Evolutionary conservation across 2,329 filamentous ascomycete species (phyloP).

Genomic region (Elsinoe australis): DNA sequence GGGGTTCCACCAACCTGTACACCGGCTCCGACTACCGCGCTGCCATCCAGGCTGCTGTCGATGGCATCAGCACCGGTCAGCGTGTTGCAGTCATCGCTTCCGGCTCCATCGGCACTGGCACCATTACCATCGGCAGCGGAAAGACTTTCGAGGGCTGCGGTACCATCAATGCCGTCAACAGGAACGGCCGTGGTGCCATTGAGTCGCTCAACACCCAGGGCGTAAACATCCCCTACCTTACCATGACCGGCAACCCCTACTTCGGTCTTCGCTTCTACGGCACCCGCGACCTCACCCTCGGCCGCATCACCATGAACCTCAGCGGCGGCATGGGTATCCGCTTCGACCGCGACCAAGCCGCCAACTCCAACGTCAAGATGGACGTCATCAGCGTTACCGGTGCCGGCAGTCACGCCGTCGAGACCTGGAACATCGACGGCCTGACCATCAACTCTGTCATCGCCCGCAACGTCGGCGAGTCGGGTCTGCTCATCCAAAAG

Average conservation of each 20-base stretch:
- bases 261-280: constrained; percentile 52
- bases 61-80: constrained; percentile 46
- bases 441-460: constrained; percentile 47
- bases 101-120: constrained; percentile 48
- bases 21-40: constrained; percentile 47
- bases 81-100: constrained; percentile 49
- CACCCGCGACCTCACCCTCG: constrained; percentile 42
- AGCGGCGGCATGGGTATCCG: constrained; percentile 49
- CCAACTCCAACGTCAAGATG: constrained; percentile 49
- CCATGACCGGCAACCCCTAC: constrained; percentile 51
- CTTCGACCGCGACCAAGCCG: constrained; percentile 49
- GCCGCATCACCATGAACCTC: constrained; percentile 49
- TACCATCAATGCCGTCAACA: constrained; percentile 43
- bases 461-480: constrained; percentile 48
- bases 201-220: constrained; percentile 43
- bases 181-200: constrained; percentile 45
- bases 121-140: constrained; percentile 45
- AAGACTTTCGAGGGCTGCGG: constrained; percentile 54
- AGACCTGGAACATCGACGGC: constrained; percentile 53
- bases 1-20: constrained; percentile 43
- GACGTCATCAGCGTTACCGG: constrained; percentile 46
- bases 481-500: constrained; percentile 49
- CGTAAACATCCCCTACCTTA: constrained; percentile 50
- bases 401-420: constrained; percentile 50
- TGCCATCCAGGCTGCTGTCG: constrained; percentile 49